Evolutionary conservation across 495 filamentous ascomycete genomes (phyloP).

Genomic region (Aspergillus hancockii): DNA sequence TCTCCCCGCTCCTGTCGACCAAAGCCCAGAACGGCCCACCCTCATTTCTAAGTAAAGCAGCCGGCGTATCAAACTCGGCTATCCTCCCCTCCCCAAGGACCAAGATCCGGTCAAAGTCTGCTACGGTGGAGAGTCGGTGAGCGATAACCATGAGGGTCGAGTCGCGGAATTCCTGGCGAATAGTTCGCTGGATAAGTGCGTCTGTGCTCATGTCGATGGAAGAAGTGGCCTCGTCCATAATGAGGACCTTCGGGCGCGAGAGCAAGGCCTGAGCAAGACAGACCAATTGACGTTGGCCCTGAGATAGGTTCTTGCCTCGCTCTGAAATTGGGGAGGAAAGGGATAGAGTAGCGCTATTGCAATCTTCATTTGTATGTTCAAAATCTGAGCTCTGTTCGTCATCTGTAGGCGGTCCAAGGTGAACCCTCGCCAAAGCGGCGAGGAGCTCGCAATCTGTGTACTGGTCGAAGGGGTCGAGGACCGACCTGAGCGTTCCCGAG

Average conservation of each 20-base stretch:
- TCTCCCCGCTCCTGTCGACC: slow-evolving; percentile 69
- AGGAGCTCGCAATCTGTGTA: slow-evolving; percentile 60
- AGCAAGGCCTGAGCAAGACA: slow-evolving; percentile 79
- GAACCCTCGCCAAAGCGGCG: slow-evolving; percentile 55
- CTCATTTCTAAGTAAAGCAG: slow-evolving; percentile 55
- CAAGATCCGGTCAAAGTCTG: slow-evolving; percentile 73
- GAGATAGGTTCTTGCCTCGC: slow-evolving; percentile 70
- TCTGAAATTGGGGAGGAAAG: slow-evolving; percentile 59
- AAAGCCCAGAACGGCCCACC: slow-evolving; percentile 60
- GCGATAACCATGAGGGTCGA: slow-evolving; percentile 75
- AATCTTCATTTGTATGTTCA: slow-evolving; percentile 1
- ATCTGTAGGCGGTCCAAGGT: background rate
- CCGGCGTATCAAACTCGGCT: slow-evolving; percentile 65
- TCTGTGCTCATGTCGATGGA: slow-evolving; percentile 81
- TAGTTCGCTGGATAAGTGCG: slow-evolving; percentile 28
- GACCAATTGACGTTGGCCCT: slow-evolving; percentile 78
- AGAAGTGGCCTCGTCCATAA: slow-evolving; percentile 79
- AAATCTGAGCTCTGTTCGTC: background rate
- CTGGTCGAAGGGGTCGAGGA: slow-evolving; percentile 54
- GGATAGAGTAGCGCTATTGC: slow-evolving; percentile 37
- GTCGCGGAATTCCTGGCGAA: slow-evolving; percentile 58
- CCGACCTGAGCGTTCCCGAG: slow-evolving; percentile 51
- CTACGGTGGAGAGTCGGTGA: slow-evolving; percentile 73
- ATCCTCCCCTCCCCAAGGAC: slow-evolving; percentile 68
- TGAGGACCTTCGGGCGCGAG: slow-evolving; percentile 68